Conservation (phyloP, 2,329 filamentous ascomycete genomes). For the Basipetospora chlamydospora region DNA sequence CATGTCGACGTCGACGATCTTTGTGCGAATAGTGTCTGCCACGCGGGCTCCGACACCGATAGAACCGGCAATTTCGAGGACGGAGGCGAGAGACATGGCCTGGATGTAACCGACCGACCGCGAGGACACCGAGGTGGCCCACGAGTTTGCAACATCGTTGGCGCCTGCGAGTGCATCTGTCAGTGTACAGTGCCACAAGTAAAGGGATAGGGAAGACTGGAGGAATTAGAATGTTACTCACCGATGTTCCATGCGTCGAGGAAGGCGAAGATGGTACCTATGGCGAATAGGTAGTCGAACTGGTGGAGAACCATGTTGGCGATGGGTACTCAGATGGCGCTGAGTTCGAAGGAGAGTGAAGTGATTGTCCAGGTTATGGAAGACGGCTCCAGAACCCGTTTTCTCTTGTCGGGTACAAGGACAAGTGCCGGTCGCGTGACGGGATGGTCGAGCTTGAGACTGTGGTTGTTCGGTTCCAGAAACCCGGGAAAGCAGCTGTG, state of each 20-base stretch:
- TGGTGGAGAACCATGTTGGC: constrained; percentile 25
- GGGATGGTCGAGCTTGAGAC: no score
- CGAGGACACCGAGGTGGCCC: constrained; percentile 58
- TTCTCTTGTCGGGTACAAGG: no score
- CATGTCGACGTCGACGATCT: constrained; percentile 34
- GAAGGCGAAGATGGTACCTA: constrained; percentile 50
- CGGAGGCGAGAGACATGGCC: constrained; percentile 40
- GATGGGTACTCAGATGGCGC: no score
- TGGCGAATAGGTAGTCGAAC: constrained; percentile 49
- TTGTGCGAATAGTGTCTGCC: constrained; percentile 46
- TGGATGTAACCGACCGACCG: constrained; percentile 48
- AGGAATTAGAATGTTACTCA: constrained; percentile 11
- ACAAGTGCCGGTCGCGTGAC: no score
- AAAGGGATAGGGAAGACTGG: neutral
- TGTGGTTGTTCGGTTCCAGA: no score
- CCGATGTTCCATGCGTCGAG: constrained; percentile 55
- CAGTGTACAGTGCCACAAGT: neutral
- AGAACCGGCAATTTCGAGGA: constrained; percentile 48
- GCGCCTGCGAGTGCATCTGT: constrained; percentile 20
- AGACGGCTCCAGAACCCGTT: no score
- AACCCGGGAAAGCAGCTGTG: no score
- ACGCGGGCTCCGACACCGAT: constrained; percentile 46
- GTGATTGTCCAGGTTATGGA: neutral
- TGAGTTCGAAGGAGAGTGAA: no score
- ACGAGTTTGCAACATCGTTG: constrained; percentile 63